Evolutionary conservation across 2,329 filamentous ascomycete genomes (phyloP), one percentile per base, ranked within the genome.

Genomic region (Ilyonectria sp.): DNA sequence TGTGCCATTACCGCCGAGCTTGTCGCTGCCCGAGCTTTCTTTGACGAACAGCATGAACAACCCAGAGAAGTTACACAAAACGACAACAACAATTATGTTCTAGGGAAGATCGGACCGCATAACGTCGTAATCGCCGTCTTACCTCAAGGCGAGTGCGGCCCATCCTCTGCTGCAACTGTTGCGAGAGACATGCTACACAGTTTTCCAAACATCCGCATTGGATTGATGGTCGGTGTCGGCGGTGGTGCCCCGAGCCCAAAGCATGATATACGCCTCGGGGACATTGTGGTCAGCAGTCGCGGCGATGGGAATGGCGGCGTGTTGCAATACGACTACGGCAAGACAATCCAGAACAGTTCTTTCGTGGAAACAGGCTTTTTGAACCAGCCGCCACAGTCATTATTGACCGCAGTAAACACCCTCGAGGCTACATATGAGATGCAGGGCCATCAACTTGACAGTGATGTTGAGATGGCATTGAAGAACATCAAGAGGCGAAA

Each of bases 171-270:
- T 33, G 31, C 31, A 33, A 33, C 31, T 33, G 31, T 33, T 11
- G 31, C 31, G 31, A 33, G 31, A 10, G 31, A 33, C 8, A 33
- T 33, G 31, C 2, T 40, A 0, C 71, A 62, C 4, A 81, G 69
- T 61, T 82, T 80, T 37, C 74, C 74, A 0, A 74, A 76, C 6
- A 53, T 83, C 5, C 47, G 71, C 5, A 65, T 81, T 5, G 76
- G 76, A 0, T 50, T 66, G 9, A 66, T 69, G 50, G 64, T 69
- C 23, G 60, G 67, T 2, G 61, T 65, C 5, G 64, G 73, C 0
- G 80, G 78, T 7, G 80, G 80, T 7, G 78, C 73, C 0, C 81
- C 80, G 63, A 83, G 62, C 50, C 1, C 1, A 3, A 62, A 71
- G 4, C 65, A 78, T 19, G 79, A 82, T 10, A 75, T 82, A 1